Conservation (phyloP, 192 early-diverging fungal genomes). For the Rhizophagus clarus region DNA sequence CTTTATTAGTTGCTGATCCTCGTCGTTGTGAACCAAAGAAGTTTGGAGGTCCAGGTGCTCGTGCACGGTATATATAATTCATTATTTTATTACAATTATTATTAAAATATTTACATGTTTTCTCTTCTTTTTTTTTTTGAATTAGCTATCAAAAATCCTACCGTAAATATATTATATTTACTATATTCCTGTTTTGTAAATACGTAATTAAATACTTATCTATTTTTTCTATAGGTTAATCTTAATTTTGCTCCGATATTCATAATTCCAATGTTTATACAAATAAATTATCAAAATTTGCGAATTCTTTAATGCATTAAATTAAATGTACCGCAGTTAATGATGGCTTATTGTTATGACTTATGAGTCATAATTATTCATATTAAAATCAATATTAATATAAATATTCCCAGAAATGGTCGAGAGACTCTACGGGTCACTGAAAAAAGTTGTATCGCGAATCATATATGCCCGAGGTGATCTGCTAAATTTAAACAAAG, state of each 20-base stretch:
- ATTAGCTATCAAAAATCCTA: slow-evolving; percentile 81
- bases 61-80: slow-evolving; percentile 72
- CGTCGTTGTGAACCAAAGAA: slow-evolving; percentile 99
- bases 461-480: too few species aligned
- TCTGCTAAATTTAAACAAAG: neutral
- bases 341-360: too few species aligned
- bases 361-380: too few species aligned
- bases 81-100: neutral
- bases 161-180: slow-evolving; percentile 48
- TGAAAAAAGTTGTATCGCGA: too few species aligned
- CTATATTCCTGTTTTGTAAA: neutral
- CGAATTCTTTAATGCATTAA: too few species aligned
- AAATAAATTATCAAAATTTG: too few species aligned
- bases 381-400: too few species aligned
- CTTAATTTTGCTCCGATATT: too few species aligned
- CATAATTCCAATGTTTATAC: too few species aligned
- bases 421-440: too few species aligned
- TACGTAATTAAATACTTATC: neutral
- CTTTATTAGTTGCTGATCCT: slow-evolving; percentile 97
- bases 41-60: slow-evolving; percentile 99
- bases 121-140: slow-evolving; percentile 7
- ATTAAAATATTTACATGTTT: neutral
- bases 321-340: too few species aligned
- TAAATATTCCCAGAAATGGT: too few species aligned
- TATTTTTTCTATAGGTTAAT: neutral